Evolutionary conservation across 108 stramenopile genomes (phyloP), one percentile per base, ranked within the genome.

Genomic region (Nitzschia palea): DNA sequence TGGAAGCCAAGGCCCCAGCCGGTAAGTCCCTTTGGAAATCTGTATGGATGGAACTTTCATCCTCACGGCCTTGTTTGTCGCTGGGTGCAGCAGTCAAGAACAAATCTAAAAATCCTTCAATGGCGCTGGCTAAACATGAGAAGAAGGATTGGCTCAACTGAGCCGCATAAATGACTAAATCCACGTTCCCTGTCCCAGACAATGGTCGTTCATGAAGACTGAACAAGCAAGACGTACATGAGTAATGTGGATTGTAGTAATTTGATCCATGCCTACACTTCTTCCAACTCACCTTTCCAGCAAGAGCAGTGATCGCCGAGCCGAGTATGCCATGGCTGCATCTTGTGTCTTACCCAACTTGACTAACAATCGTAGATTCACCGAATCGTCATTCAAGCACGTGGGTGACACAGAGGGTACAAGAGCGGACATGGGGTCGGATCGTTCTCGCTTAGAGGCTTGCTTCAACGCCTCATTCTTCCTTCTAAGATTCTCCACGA

Each of bases 81-180:
- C 25, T 26, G 2, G 53, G 28, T 26, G 65, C 32, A 6, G 65
- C 12, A 12, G 77, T 69, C 65, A 88, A 50, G 62, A 89, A 93
- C 4, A 93, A 60, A 65, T 93, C 91, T 20, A 93, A 64, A 62
- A 93, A 93, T 20, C 91, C 88, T 67, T 93, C 91, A 26, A 93
- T 87, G 27, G 91, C 67, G 52, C 71, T 71, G 17, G 91, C 83
- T 23, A 93, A 80, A 29, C 82, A 85, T 9, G 88, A 88, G 71
- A 93, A 93, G 79, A 93, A 93, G 63, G 85, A 85, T 50, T 89
- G 86, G 51, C 91, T 93, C 10, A 93, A 71, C 70, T 93, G 91
- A 25, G 91, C 84, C 47, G 91, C 82, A 43, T 89, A 93, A 68
- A 93, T 93, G 18, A 89, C 91, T 51, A 87, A 73, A 51, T 93